Conservation (phyloP, 352 stramenopile genomes). For the Phytophthora hibernalis region DNA sequence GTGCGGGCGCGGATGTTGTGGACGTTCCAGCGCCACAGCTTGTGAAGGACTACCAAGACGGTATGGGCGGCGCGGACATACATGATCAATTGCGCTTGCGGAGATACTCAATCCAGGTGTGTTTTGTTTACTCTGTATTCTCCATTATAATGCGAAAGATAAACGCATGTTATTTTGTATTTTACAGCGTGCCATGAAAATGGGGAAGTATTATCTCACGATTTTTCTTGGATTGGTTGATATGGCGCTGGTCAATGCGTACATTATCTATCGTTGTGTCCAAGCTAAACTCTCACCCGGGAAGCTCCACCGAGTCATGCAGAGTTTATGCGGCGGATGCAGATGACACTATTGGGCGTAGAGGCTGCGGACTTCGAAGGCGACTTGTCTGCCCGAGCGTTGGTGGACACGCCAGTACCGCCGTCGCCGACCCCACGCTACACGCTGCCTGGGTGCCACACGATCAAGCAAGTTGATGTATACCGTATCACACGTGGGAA, state of each 20-base stretch:
- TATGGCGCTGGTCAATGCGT: too few relatives aligned
- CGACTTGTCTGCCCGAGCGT: too few relatives aligned
- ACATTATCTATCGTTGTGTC: constrained; percentile 11
- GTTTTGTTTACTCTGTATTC: constrained; percentile 11
- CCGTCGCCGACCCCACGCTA: too few relatives aligned
- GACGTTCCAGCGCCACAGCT: constrained; percentile 3
- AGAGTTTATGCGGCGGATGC: background rate
- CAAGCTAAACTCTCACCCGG: constrained; percentile 1
- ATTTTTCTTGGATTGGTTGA: constrained; percentile 8
- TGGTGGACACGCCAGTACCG: too few relatives aligned
- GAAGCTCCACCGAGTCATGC: constrained; percentile 7
- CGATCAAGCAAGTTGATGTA: too few relatives aligned
- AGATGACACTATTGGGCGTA: background rate
- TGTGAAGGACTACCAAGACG: constrained; percentile 18
- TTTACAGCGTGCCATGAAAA: constrained; percentile 12
- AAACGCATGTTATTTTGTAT: constrained; percentile 1
- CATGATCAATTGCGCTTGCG: too few relatives aligned
- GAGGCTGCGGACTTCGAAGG: too few relatives aligned
- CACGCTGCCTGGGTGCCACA: too few relatives aligned
- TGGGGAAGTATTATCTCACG: constrained; percentile 16
- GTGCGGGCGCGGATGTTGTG: constrained; percentile 2
- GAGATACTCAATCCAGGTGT: too few relatives aligned
- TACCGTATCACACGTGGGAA: too few relatives aligned
- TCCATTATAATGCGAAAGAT: background rate
- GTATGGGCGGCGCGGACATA: constrained; percentile 11